A percentile compares a stretch with the other conserved stretches of the same genome.
Evolutionary conservation across 2,329 filamentous ascomycete genomes (phyloP).

Genomic region (Trichoderma sp.): DNA sequence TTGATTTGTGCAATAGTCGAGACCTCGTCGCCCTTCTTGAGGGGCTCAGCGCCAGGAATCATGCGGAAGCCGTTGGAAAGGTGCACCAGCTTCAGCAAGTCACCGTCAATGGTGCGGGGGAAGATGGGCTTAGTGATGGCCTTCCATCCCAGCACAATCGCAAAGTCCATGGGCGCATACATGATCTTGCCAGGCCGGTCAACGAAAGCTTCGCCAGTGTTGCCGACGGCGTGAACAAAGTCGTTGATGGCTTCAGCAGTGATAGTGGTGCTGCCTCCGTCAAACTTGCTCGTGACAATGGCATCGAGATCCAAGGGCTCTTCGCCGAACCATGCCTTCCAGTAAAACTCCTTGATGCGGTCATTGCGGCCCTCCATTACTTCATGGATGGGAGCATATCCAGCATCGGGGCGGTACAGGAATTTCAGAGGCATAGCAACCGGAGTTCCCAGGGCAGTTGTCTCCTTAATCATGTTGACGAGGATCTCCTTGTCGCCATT

Average conservation of each 20-base stretch:
- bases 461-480: constrained; percentile 90
- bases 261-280: constrained; percentile 83
- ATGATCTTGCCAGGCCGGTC: constrained; percentile 92
- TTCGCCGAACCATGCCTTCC: constrained; percentile 93
- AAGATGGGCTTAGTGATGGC: constrained; percentile 99
- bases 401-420: constrained; percentile 90
- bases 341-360: constrained; percentile 99
- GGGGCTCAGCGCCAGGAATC: constrained; percentile 89
- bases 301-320: constrained; percentile 82
- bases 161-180: constrained; percentile 97
- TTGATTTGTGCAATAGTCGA: constrained; percentile 95
- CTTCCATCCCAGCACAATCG: constrained; percentile 98
- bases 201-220: constrained; percentile 95
- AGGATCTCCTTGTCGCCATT: constrained; percentile 75
- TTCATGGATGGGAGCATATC: constrained; percentile 96
- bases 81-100: constrained; percentile 93
- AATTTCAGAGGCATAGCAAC: constrained; percentile 86
- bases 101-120: constrained; percentile 92
- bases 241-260: constrained; percentile 94
- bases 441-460: constrained; percentile 79
- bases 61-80: constrained; percentile 98
- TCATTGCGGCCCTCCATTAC: constrained; percentile 97
- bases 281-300: constrained; percentile 82
- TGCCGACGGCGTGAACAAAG: constrained; percentile 98
- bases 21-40: constrained; percentile 93